phyloP scores from a whole-genome alignment of 441 rosid species.

The Populus hybrid region DNA sequence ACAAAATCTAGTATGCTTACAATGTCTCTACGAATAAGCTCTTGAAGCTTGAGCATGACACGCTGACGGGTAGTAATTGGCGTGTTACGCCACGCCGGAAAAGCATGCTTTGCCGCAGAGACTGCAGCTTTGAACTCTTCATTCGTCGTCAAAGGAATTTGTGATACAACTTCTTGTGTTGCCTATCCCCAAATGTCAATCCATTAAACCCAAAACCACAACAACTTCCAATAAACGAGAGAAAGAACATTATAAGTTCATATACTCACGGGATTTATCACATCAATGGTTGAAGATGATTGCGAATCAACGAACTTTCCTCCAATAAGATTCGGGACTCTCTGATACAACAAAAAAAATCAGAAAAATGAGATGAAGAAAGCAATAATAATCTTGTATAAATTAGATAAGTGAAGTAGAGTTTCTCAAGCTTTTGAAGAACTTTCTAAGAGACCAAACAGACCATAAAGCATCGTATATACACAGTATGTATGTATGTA shows the following conservation, averaged over 20 bases:
- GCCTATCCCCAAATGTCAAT: slow-evolving; percentile 44
- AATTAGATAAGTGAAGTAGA: background rate
- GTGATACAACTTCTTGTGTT: slow-evolving; percentile 85
- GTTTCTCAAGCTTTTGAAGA: background rate
- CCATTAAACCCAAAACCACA: slow-evolving; percentile 5
- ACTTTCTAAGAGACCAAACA: slow-evolving; percentile 9
- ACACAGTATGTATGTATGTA: background rate
- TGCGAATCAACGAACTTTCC: slow-evolving; percentile 72
- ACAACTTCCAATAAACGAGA: background rate
- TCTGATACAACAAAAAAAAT: slow-evolving; percentile 36
- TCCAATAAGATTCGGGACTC: slow-evolving; percentile 83
- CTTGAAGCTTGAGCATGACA: slow-evolving; percentile 84
- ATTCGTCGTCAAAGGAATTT: slow-evolving; percentile 75
- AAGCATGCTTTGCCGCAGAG: slow-evolving; percentile 78
- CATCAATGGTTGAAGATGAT: slow-evolving; percentile 59
- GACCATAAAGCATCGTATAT: background rate
- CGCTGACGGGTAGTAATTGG: slow-evolving; percentile 85
- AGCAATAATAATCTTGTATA: background rate
- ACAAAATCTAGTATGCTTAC: slow-evolving; percentile 31
- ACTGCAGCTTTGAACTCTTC: slow-evolving; percentile 90
- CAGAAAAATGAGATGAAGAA: background rate
- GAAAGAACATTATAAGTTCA: background rate
- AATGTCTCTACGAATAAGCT: slow-evolving; percentile 80
- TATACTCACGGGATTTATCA: slow-evolving; percentile 75
- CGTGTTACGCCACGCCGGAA: slow-evolving; percentile 78